Evolutionary conservation across 2,329 filamentous ascomycete genomes (phyloP).

Genomic region (Pseudogymnoascus verrucosus): DNA sequence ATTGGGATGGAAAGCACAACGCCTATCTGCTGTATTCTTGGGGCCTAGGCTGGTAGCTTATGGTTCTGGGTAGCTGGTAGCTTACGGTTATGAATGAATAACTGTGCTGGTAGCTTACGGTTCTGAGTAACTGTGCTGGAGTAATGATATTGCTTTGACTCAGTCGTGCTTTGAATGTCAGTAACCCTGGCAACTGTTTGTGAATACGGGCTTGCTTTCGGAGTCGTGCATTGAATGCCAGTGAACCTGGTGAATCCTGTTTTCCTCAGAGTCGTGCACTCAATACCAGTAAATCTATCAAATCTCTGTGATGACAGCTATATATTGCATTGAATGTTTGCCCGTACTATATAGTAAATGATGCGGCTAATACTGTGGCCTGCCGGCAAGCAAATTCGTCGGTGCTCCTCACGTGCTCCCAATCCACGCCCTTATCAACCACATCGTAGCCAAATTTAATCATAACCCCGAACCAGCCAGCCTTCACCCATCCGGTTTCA

Average conservation of each 20-base stretch:
- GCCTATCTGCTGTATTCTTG: slow-evolving; percentile 9
- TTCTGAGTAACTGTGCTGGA: slow-evolving; percentile 7
- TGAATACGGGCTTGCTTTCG: neutral
- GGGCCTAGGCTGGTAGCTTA: slow-evolving; percentile 8
- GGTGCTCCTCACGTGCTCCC: neutral
- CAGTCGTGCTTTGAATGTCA: slow-evolving; percentile 4
- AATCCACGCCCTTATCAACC: neutral
- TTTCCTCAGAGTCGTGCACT: neutral
- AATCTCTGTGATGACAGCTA: neutral
- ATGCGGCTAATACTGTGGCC: neutral
- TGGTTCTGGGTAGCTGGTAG: slow-evolving; percentile 3
- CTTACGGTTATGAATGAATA: slow-evolving; percentile 7
- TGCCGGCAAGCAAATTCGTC: neutral
- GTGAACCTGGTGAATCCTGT: neutral
- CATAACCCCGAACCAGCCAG: neutral
- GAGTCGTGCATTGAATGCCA: neutral
- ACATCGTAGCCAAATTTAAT: neutral
- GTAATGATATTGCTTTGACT: slow-evolving; percentile 3
- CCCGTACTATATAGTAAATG: neutral
- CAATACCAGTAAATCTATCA: neutral
- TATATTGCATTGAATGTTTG: neutral
- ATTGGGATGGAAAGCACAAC: neutral
- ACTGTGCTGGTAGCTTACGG: slow-evolving; percentile 4
- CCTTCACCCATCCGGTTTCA: neutral
- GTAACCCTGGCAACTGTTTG: neutral